A percentile compares a stretch with the other conserved stretches of the same genome.
These are phyloP conservation scores for Colletotrichum spaethianum DNA, from an alignment of 2,329 filamentous ascomycete species.

Conservation along the genomic window DNA sequence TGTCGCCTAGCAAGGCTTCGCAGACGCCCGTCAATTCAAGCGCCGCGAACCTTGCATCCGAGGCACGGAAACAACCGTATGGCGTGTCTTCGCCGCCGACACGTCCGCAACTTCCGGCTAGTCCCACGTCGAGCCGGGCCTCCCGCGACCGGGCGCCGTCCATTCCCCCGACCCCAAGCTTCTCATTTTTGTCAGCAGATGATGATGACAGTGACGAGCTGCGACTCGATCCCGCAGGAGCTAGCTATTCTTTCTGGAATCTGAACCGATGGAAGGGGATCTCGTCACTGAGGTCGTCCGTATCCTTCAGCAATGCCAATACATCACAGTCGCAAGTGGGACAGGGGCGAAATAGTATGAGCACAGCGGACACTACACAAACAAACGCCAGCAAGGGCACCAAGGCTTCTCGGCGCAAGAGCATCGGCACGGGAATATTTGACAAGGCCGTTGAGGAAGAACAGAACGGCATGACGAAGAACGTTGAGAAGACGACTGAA, in stretches of 20 bases:
- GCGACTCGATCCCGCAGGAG: conserved; percentile 55
- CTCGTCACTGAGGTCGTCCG: conserved; percentile 43
- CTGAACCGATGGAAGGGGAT: conserved; percentile 67
- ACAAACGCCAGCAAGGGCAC: conserved; percentile 28
- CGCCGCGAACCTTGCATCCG: conserved; percentile 59
- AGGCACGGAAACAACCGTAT: conserved; percentile 62
- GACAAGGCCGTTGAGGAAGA: conserved; percentile 39
- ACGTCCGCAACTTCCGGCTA: conserved; percentile 48
- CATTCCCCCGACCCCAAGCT: conserved; percentile 68
- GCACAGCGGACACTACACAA: conserved; percentile 26
- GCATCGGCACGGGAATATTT: conserved; percentile 42
- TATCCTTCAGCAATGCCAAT: conserved; percentile 31
- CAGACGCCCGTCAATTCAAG: conserved; percentile 55
- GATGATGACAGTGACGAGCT: conserved; percentile 59
- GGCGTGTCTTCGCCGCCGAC: conserved; percentile 47
- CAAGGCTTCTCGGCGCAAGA: conserved; percentile 46
- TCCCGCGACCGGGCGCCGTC: conserved; percentile 45
- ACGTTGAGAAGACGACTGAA: conserved; percentile 20
- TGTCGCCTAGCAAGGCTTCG: conserved; percentile 65
- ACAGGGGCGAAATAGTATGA: conserved; percentile 35
- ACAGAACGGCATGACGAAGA: conserved; percentile 15
- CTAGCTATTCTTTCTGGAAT: conserved; percentile 70
- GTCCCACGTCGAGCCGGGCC: conserved; percentile 56
- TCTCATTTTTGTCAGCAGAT: conserved; percentile 62
- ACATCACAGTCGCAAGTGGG: conserved; percentile 13